Base-by-base conservation (phyloP, 2,329 filamentous ascomycete species). In the Harringtonia lauricola region DNA sequence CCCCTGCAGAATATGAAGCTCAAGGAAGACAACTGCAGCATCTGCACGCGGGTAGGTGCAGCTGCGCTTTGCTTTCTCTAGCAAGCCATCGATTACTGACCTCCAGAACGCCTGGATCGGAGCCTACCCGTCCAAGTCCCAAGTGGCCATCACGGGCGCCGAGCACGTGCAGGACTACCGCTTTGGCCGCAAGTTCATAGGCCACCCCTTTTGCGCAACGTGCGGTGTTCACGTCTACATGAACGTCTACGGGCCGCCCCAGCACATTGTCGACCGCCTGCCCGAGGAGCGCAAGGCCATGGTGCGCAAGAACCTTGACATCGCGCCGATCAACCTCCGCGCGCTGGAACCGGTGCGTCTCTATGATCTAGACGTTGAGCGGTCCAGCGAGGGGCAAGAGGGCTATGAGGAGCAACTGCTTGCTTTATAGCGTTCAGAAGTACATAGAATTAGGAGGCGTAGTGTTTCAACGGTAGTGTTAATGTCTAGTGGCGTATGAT, bases 1-100 rank as follows among this genome's bases (percentile, higher is more conserved):
- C 43, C 46, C 3, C 30, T 48, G n/a, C 8, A 19, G 2, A 36
- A 39, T 10, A 41, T 49, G 43, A 9, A 34, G 0, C n/a, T 46
- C 21, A 48, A 48, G 26, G 43, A 48, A 19, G 48, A 49, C 46
- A 49, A 49, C 41, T 49, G 48, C 46, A 49, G 48, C 39, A 46
- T 49, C 21, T 49, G 48, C 42, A 37, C 46, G 13, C 19, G 46
- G n/a, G 43, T 40, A 26, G n/a, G n/a, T n/a, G n/a, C n/a, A n/a
- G 39, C 38, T 3, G 29, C 14, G n/a, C 4, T 24, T 18, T 36
- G 14, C 8, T 15, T 15, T 13, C 10, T 2, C 35, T 26, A 26
- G 8, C 18, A 26, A 26, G 24, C 6, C 14, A 8, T 4, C 17
- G 10, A 7, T 8, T 21, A 36, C 24, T 37, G 9, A 31, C 18